phyloP scores from a whole-genome alignment of 225 moss, liverwort and hornwort genomes.

The Neckera pumila region DNA sequence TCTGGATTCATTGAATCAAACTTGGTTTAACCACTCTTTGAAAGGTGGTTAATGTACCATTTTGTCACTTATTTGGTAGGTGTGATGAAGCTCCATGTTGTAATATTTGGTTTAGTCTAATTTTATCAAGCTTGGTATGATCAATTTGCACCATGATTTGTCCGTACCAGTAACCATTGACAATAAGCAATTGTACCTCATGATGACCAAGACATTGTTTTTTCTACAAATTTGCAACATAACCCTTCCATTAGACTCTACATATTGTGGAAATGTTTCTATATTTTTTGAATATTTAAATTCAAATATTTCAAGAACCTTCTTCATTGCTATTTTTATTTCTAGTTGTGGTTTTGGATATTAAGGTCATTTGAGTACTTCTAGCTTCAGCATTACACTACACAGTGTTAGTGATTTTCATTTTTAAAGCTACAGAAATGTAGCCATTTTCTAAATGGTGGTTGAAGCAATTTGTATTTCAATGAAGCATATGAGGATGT shows the following conservation, averaged over 20 bases:
- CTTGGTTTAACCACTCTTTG: background rate
- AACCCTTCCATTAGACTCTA: accelerated
- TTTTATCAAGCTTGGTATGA: background rate
- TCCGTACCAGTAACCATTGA: background rate
- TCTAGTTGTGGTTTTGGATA: background rate
- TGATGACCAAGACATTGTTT: background rate
- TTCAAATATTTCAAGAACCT: background rate
- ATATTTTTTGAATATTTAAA: background rate
- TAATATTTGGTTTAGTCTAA: background rate
- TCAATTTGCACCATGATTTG: background rate
- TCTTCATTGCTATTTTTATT: background rate
- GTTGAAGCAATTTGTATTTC: background rate
- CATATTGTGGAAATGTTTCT: background rate
- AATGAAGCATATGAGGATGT: too few relatives aligned
- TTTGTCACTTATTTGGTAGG: background rate
- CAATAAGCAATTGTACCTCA: background rate
- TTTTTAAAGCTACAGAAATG: background rate
- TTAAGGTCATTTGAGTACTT: background rate
- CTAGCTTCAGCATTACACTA: background rate
- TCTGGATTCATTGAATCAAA: background rate
- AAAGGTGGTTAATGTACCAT: background rate
- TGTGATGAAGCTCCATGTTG: background rate
- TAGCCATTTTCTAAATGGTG: background rate
- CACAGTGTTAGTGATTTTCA: background rate
- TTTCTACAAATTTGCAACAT: background rate